Percentiles rank a stretch among this genome's conserved stretches.
phyloP scores from a whole-genome alignment of 23 red algal genomes.

The Gracilaria domingensis region DNA sequence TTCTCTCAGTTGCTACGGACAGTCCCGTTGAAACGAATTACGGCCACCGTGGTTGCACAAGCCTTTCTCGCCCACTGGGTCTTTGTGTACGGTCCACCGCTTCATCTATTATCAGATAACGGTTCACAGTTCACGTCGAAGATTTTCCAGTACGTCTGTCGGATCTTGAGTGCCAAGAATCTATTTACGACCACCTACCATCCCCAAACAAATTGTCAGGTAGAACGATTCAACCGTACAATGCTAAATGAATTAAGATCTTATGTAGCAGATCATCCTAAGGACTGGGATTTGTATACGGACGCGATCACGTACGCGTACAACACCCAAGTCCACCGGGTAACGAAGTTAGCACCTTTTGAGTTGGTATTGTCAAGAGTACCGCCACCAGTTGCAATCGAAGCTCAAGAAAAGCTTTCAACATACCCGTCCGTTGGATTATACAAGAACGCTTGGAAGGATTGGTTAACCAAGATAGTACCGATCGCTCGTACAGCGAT shows the following conservation, averaged over 20 bases:
- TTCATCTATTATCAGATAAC: slow-evolving; percentile 13
- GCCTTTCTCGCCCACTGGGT: slow-evolving; percentile 26
- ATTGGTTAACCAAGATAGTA: slow-evolving; percentile 21
- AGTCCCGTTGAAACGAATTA: slow-evolving; percentile 19
- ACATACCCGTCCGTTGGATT: background rate
- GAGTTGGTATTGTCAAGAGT: background rate
- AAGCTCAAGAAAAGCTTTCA: background rate
- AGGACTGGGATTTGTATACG: background rate
- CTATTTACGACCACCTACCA: slow-evolving; percentile 5
- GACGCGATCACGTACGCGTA: slow-evolving; percentile 19
- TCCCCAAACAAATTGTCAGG: slow-evolving; percentile 39
- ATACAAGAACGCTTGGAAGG: background rate
- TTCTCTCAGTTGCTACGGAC: slow-evolving; percentile 34
- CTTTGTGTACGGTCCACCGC: slow-evolving; percentile 19
- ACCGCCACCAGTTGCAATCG: background rate
- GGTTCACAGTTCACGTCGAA: slow-evolving; percentile 43
- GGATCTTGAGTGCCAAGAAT: slow-evolving; percentile 1
- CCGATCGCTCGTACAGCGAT: background rate
- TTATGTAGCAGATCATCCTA: slow-evolving; percentile 4
- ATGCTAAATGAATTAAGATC: background rate
- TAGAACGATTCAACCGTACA: slow-evolving; percentile 29
- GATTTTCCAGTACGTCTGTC: slow-evolving; percentile 49
- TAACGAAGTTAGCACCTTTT: background rate
- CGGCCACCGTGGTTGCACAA: background rate
- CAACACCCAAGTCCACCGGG: slow-evolving; percentile 7